Conservation (phyloP, 2,329 filamentous ascomycete species). For the Zopfia rhizophila region DNA sequence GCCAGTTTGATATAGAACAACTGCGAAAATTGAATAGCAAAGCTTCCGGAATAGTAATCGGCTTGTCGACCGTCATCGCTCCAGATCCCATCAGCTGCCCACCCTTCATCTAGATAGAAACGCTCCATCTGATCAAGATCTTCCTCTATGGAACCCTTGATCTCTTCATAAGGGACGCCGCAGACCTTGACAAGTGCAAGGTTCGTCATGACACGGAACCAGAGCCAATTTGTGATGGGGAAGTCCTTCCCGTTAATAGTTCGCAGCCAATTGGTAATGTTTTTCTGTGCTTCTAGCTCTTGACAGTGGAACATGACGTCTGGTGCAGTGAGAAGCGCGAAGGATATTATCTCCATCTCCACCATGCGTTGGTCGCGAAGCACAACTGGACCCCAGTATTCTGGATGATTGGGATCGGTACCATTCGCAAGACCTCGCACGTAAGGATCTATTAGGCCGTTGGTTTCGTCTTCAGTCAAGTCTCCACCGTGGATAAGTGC, state of each 20-base stretch:
- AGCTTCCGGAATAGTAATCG: constrained; percentile 66
- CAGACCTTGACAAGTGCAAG: constrained; percentile 58
- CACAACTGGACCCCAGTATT: constrained; percentile 62
- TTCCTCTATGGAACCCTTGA: constrained; percentile 51
- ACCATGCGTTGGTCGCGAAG: constrained; percentile 65
- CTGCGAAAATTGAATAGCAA: constrained; percentile 64
- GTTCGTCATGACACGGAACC: constrained; percentile 64
- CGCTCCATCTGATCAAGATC: constrained; percentile 59
- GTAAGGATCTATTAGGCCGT: constrained; percentile 38
- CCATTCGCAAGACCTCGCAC: constrained; percentile 46
- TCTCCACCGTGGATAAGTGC: constrained; percentile 35
- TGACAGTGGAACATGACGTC: constrained; percentile 48
- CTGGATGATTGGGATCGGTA: constrained; percentile 43
- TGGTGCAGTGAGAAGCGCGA: constrained; percentile 59
- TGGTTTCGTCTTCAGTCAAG: constrained; percentile 23
- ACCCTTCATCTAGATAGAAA: constrained; percentile 59
- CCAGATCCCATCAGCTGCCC: constrained; percentile 62
- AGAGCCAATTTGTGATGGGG: constrained; percentile 63
- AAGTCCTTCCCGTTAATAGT: constrained; percentile 58
- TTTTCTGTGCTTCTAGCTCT: constrained; percentile 38
- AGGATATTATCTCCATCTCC: constrained; percentile 63
- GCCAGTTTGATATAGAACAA: constrained; percentile 60
- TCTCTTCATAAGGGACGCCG: constrained; percentile 46
- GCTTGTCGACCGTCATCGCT: constrained; percentile 52
- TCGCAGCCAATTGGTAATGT: constrained; percentile 56